These are phyloP conservation scores for Asterionellopsis glacialis DNA, from an alignment of 108 stramenopile genomes.

Conservation along the genomic window DNA sequence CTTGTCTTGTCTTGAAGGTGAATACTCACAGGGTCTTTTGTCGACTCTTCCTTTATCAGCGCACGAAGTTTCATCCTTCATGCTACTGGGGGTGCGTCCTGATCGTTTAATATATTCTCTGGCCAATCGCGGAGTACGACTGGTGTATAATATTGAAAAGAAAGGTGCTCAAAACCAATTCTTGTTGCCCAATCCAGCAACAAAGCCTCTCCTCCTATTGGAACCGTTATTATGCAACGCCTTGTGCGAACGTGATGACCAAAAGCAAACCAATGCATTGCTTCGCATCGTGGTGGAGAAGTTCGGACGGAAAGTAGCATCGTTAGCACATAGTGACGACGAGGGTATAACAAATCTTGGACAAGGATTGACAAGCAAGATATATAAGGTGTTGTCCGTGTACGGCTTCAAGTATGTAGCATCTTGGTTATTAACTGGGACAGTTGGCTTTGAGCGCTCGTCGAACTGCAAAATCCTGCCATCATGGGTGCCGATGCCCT, in stretches of 20 bases:
- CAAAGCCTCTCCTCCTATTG: conserved; percentile 64
- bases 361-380: conserved; percentile 56
- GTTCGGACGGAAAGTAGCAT: conserved; percentile 71
- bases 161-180: conserved; percentile 23
- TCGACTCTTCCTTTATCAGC: conserved; percentile 42
- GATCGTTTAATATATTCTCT: conserved; percentile 57
- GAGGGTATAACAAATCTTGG: conserved; percentile 75
- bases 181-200: conserved; percentile 45
- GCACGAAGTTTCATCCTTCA: conserved; percentile 22
- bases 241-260: conserved; percentile 36
- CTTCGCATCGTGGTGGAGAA: conserved; percentile 69
- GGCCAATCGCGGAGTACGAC: conserved; percentile 35
- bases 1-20: conserved; percentile 51
- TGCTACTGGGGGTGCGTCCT: conserved; percentile 59
- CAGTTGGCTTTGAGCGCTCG: conserved; percentile 25
- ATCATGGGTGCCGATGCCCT: conserved; percentile 59
- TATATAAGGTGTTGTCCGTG: conserved; percentile 53
- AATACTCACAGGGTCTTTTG: conserved; percentile 45
- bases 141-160: conserved; percentile 51
- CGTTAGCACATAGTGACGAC: conserved; percentile 67
- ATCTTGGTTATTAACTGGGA: conserved; percentile 73
- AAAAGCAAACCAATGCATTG: conserved; percentile 23
- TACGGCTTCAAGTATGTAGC: conserved; percentile 55
- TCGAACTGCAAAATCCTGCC: conserved; percentile 57
- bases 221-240: conserved; percentile 83